These are phyloP conservation scores for Penicillium verhagenii DNA, from an alignment of 495 filamentous ascomycete species.

Conservation along the genomic window DNA sequence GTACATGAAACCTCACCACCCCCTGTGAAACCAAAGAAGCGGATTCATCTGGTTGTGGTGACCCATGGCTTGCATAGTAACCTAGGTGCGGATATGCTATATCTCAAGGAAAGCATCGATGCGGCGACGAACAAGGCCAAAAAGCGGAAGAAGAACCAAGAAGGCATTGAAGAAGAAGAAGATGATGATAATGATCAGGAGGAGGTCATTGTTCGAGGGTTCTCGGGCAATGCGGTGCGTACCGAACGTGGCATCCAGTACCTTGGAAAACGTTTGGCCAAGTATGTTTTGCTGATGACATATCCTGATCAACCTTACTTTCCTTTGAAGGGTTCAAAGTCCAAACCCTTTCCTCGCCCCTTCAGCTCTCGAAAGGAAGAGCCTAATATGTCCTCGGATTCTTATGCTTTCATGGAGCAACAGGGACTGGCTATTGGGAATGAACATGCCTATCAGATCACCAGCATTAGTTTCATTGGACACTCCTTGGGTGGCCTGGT, in stretches of 20 bases:
- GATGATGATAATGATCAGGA: too few species aligned
- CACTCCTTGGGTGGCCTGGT: conserved; percentile 91
- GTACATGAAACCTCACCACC: not conserved
- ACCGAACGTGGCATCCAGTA: conserved; percentile 97
- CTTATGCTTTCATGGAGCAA: conserved; percentile 3
- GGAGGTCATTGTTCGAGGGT: conserved; percentile 91
- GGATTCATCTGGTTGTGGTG: conserved; percentile 84
- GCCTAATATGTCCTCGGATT: conserved; percentile 8
- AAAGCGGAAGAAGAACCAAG: conserved; percentile 44
- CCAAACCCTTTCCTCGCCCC: conserved; percentile 34
- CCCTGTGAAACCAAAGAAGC: conserved; percentile 48
- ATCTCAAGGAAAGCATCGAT: conserved; percentile 95
- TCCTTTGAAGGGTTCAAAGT: conserved; percentile 61
- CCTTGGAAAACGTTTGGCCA: conserved; percentile 91
- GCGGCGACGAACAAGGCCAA: conserved; percentile 67
- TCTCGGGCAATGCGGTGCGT: conserved; percentile 80
- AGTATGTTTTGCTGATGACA: conserved; percentile 82
- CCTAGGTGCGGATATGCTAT: conserved; percentile 95
- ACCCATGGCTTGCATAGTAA: conserved; percentile 97
- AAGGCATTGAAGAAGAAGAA: conserved; percentile 45
- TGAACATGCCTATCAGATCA: conserved; percentile 76
- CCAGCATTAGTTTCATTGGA: conserved; percentile 92
- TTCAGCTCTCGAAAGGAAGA: conserved; percentile 31
- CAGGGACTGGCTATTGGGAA: conserved; percentile 22
- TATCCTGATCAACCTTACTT: conserved; percentile 88